These are phyloP conservation scores for Exophiala aquamarina DNA, from an alignment of 2,329 filamentous ascomycete species.

Conservation along the genomic window DNA sequence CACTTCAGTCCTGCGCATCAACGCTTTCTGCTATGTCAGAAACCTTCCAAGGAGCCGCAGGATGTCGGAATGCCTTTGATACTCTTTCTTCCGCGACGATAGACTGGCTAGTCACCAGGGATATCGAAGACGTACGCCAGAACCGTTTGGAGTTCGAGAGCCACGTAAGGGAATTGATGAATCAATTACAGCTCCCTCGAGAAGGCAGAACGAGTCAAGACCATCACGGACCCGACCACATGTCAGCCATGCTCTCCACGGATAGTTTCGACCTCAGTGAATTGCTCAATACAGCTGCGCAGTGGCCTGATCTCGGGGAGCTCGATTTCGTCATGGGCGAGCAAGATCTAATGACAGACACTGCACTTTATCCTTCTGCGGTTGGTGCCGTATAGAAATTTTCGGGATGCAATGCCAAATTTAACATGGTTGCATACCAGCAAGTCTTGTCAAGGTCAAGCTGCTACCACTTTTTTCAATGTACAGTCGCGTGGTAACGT, in stretches of 20 bases:
- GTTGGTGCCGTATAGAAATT: no score
- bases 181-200: conserved; percentile 10
- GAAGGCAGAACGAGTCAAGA: background rate
- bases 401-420: no score
- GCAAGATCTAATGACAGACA: background rate
- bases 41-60: conserved; percentile 33
- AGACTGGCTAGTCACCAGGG: conserved; percentile 21
- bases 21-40: conserved; percentile 35
- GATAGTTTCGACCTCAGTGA: conserved; percentile 18
- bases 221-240: conserved; percentile 4
- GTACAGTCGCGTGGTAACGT: no score
- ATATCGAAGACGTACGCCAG: conserved; percentile 19
- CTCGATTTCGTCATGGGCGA: conserved; percentile 1
- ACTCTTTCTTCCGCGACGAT: conserved; percentile 32
- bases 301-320: conserved; percentile 17
- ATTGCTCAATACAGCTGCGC: conserved; percentile 20
- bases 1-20: conserved; percentile 33
- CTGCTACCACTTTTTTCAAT: no score
- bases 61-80: conserved; percentile 34
- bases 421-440: no score
- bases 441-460: no score
- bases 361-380: background rate
- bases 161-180: conserved; percentile 15
- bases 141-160: conserved; percentile 17
- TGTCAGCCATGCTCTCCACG: conserved; percentile 11